Base-by-base conservation (phyloP, 495 filamentous ascomycete genomes). In the Cryomyces minteri region DNA sequence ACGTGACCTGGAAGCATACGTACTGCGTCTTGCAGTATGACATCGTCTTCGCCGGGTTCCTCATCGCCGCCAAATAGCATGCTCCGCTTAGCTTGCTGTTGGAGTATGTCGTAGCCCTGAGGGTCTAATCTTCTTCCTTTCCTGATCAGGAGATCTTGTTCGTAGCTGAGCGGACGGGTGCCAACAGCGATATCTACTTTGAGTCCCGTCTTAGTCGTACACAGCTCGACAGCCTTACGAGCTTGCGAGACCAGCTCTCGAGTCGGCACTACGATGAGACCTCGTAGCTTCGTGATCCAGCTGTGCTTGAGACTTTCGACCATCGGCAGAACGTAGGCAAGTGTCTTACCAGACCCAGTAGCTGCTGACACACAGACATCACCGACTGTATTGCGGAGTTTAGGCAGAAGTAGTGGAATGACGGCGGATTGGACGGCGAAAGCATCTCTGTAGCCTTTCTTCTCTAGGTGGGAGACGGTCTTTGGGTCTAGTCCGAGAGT, bases 301-400 rank as follows among this genome's bases (percentile, higher is more conserved):
- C 67, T 65, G 3, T 69, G 61, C 43, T 75, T 72, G 37, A 96
- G 60, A n/a, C 74, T 71, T 36, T 84, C 74, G 11, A 94, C 64
- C 51, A 95, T 72, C 0, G 88, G 88, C n/a, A 95, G 66, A 1
- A 86, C 69, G 50, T 96, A 96, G 5, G 88, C 79, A 4, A 96
- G 62, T 0, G 88, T 96, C 57, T 96, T 96, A 40, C 88, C 88
- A 0, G 88, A 95, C 4, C 88, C 88, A 1, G 88, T 96, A 4
- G 84, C 75, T 0, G 88, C 88, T 18, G 85, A 86, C 11, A 96
- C 73, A 43, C 90, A 81, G 5, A 96, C 49, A 62, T 96, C 88
- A 3, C 84, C 81, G 3, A 45, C 73, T 69, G 11, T 59, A 64
- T 38, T 72, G 58, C 9, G 40, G 11, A 61, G 58, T 0, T 71